Conservation (phyloP, 2,329 filamentous ascomycete species). For the Arthrobotrys iridis region DNA sequence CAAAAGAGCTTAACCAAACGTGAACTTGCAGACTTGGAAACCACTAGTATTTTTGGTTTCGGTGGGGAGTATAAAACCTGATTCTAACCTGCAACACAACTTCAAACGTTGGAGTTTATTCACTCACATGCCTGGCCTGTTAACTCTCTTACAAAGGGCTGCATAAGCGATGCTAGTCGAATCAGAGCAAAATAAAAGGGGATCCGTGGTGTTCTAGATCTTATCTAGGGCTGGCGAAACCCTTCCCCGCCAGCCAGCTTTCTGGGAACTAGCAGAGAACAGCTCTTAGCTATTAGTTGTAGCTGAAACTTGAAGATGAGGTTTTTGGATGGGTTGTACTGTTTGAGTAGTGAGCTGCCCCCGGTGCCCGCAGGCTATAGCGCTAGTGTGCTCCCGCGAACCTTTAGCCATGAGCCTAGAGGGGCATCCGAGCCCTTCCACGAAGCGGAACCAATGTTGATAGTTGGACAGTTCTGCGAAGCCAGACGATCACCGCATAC, state of each 20-base stretch:
- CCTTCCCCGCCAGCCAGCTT: not conserved
- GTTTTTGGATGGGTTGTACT: not conserved
- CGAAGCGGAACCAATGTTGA: not conserved
- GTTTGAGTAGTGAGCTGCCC: not conserved
- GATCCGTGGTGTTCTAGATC: constrained; percentile 1
- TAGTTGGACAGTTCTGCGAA: not conserved
- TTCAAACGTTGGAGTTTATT: constrained; percentile 53
- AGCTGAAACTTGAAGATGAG: not conserved
- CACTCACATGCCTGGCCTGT: not conserved
- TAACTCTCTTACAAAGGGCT: constrained; percentile 32
- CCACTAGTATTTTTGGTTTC: constrained; percentile 5
- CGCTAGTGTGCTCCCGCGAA: not conserved
- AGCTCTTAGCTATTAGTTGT: not conserved
- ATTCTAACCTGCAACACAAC: constrained; percentile 46
- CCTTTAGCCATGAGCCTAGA: not conserved
- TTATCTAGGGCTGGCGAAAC: not conserved
- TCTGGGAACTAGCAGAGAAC: not conserved
- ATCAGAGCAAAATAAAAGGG: constrained; percentile 2
- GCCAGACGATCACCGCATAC: not conserved
- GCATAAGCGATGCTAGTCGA: constrained; percentile 43
- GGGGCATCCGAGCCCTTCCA: not conserved
- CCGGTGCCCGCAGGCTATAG: not conserved
- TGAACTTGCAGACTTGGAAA: constrained; percentile 9
- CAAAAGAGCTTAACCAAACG: not conserved
- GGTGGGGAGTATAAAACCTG: constrained; percentile 24